These are phyloP conservation scores for Penicillium sp. DNA, from an alignment of 2,329 filamentous ascomycete genomes.

Conservation along the genomic window DNA sequence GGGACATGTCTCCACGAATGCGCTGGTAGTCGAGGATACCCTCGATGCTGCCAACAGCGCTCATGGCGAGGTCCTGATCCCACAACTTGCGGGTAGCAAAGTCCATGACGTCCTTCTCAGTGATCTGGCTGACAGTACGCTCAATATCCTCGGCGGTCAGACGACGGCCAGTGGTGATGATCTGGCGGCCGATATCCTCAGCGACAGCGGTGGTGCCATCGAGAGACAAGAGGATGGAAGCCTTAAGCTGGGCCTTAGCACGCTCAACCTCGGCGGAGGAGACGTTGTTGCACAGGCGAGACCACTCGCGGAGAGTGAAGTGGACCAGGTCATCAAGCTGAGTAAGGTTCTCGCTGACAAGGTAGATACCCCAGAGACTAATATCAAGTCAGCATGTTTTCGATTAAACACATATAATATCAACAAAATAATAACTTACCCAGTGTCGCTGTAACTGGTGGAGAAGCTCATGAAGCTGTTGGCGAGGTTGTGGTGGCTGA, in stretches of 20 bases:
- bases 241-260: slow-evolving; percentile 98
- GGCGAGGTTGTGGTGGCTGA: slow-evolving; percentile 91
- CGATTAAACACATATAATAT: slow-evolving; percentile 9
- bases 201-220: slow-evolving; percentile 96
- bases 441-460: slow-evolving; percentile 98
- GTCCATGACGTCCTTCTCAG: slow-evolving; percentile 94
- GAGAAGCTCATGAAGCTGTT: slow-evolving; percentile 99
- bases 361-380: slow-evolving; percentile 99
- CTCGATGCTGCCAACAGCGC: slow-evolving; percentile 90
- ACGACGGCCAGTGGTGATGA: slow-evolving; percentile 92
- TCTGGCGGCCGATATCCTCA: slow-evolving; percentile 97
- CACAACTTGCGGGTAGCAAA: slow-evolving; percentile 94
- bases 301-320: slow-evolving; percentile 98
- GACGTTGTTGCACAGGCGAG: slow-evolving; percentile 86
- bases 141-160: slow-evolving; percentile 93
- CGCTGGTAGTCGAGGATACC: slow-evolving; percentile 59
- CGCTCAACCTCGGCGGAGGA: slow-evolving; percentile 90
- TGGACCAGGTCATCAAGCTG: slow-evolving; percentile 92
- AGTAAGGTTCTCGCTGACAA: slow-evolving; percentile 85
- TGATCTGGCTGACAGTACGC: slow-evolving; percentile 81
- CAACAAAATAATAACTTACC: slow-evolving; percentile 58
- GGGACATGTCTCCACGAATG: slow-evolving; percentile 77
- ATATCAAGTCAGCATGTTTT: slow-evolving; percentile 20
- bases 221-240: slow-evolving; percentile 91
- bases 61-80: slow-evolving; percentile 95